Evolutionary conservation across 2,329 filamentous ascomycete species (phyloP).

Genomic region (Fusarium cyanostomum): DNA sequence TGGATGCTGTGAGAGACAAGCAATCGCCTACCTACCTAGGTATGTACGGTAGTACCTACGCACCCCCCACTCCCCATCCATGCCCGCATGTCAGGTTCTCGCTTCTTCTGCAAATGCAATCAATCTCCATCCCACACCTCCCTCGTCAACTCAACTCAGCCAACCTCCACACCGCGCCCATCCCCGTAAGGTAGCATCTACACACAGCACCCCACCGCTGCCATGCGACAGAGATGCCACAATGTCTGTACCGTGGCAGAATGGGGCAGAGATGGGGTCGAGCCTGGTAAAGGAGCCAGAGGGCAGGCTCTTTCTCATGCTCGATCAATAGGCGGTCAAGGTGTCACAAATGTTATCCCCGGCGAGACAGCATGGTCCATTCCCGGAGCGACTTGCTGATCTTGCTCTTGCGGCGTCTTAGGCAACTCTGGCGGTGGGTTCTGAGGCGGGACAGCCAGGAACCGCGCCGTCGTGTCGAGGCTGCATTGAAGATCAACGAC

Average conservation of each 20-base stretch:
- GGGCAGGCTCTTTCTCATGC: constrained; percentile 12
- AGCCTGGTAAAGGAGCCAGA: constrained; percentile 23
- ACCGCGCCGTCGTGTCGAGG: constrained; percentile 18
- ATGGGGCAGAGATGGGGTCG: constrained; percentile 30
- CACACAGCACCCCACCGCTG: constrained; percentile 30
- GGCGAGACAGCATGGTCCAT: constrained; percentile 4
- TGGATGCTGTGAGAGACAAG: background rate
- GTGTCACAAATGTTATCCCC: constrained; percentile 9
- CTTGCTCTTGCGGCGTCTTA: background rate
- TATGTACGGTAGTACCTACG: too few species aligned
- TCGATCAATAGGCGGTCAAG: constrained; percentile 41
- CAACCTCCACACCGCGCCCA: constrained; percentile 16
- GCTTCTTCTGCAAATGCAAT: constrained; percentile 29
- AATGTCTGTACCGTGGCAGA: constrained; percentile 37
- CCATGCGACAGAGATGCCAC: constrained; percentile 40
- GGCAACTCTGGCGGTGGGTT: constrained; percentile 10
- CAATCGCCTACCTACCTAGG: too few species aligned
- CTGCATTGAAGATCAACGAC: constrained; percentile 37
- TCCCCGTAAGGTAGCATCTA: constrained; percentile 20
- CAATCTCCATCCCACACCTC: constrained; percentile 16
- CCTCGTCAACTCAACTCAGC: constrained; percentile 8
- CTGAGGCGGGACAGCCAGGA: constrained; percentile 22
- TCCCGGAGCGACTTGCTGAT: constrained; percentile 6
- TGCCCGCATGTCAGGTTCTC: too few species aligned
- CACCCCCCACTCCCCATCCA: constrained; percentile 6